These are phyloP conservation scores for Trichomonas gallinae DNA, from an alignment of 208 protist genomes.

Conservation along the genomic window DNA sequence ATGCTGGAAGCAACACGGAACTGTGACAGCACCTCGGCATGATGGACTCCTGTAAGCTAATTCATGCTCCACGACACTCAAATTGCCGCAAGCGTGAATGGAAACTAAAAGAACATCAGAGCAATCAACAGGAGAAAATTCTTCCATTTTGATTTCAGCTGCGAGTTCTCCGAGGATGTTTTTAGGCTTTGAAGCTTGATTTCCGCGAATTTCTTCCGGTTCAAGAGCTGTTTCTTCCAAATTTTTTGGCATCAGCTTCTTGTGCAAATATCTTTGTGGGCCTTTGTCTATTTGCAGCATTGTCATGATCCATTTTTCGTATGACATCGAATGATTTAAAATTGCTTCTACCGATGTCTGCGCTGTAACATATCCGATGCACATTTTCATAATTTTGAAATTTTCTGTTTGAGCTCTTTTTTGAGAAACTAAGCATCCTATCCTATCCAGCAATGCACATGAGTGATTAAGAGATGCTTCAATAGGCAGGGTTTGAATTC, in stretches of 20 bases:
- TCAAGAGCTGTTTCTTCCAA: background rate
- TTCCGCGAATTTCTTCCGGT: no score
- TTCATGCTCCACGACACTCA: background rate
- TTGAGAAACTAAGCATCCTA: background rate
- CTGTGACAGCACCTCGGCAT: background rate
- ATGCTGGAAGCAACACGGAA: slow-evolving; percentile 10
- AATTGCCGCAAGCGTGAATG: background rate
- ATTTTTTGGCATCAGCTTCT: background rate
- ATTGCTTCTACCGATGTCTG: background rate
- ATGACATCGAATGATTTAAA: background rate
- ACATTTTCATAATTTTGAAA: slow-evolving; percentile 5
- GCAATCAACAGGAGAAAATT: no score
- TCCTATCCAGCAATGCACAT: background rate
- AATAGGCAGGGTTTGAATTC: background rate
- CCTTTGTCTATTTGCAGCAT: background rate
- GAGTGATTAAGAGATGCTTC: background rate
- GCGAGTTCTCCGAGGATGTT: background rate
- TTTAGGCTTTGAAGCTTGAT: background rate
- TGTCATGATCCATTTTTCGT: background rate
- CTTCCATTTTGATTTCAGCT: background rate
- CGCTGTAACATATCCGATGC: background rate
- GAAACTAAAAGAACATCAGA: background rate
- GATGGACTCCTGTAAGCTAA: background rate
- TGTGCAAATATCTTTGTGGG: background rate
- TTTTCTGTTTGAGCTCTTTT: background rate